phyloP scores from a whole-genome alignment of 495 filamentous ascomycete genomes.

The Hypomontagnella submonticulosa region DNA sequence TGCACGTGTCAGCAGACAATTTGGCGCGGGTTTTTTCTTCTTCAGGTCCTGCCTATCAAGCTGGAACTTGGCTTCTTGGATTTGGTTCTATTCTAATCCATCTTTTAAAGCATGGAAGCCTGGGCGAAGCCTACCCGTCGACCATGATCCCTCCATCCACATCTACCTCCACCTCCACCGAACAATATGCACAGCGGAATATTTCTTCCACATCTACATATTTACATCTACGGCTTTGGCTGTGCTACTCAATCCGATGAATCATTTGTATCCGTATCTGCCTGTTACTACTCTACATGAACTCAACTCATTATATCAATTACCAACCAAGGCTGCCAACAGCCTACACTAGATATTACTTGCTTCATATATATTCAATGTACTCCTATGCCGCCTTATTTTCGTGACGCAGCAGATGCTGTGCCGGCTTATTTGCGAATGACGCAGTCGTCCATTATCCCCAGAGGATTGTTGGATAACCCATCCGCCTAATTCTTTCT shows the following conservation, averaged over 20 bases:
- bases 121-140: neutral
- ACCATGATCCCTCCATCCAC: constrained; percentile 5
- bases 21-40: constrained; percentile 25
- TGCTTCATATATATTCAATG: neutral
- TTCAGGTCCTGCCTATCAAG: neutral
- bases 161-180: constrained; percentile 1
- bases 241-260: constrained; percentile 17
- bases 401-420: constrained; percentile 41
- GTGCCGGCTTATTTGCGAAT: constrained; percentile 38
- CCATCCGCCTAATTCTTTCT: constrained; percentile 13
- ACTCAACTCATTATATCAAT: constrained; percentile 16
- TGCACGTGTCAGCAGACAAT: constrained; percentile 40
- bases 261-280: constrained; percentile 17
- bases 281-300: constrained; percentile 20
- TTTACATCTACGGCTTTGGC: constrained; percentile 6
- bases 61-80: neutral
- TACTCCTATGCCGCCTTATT: constrained; percentile 38
- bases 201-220: constrained; percentile 23
- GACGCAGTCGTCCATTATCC: constrained; percentile 22
- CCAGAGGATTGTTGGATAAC: constrained; percentile 26
- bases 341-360: constrained; percentile 16
- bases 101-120: constrained; percentile 22
- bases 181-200: constrained; percentile 23
- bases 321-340: constrained; percentile 8
- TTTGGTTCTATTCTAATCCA: constrained; percentile 15